Evolutionary conservation across 2,329 filamentous ascomycete genomes (phyloP).

Genomic region (Sclerotiophoma versabilis): DNA sequence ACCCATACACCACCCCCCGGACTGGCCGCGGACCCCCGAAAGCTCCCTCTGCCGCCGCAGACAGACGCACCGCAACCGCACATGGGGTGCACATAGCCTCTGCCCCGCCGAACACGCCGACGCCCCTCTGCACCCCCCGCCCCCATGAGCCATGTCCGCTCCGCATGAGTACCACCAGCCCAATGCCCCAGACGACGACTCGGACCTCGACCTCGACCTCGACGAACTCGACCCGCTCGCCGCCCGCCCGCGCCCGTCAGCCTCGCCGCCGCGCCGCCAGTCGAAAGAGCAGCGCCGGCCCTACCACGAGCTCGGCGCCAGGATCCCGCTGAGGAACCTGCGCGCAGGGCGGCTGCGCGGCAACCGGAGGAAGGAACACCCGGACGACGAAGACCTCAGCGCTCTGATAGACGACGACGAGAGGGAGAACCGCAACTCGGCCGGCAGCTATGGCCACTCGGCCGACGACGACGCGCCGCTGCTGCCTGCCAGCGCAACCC

Average conservation of each 20-base stretch:
- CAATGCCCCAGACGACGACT: conserved; percentile 69
- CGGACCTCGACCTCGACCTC: conserved; percentile 78
- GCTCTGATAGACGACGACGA: conserved; percentile 71
- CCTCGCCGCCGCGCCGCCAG: conserved; percentile 34
- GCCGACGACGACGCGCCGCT: conserved; percentile 79
- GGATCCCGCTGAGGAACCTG: conserved; percentile 73
- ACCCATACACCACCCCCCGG: conserved; percentile 8
- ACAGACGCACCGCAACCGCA: conserved; percentile 2
- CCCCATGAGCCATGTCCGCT: conserved; percentile 55
- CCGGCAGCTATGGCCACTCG: conserved; percentile 62
- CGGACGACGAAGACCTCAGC: conserved; percentile 70
- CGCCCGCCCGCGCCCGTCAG: conserved; percentile 31
- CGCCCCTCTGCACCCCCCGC: neutral
- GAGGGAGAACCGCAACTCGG: conserved; percentile 62
- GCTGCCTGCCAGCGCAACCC: conserved; percentile 56
- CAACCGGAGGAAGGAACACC: conserved; percentile 52
- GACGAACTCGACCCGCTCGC: conserved; percentile 75
- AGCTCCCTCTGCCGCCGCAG: conserved; percentile 13
- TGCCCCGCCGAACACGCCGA: neutral
- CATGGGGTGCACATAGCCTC: conserved; percentile 1
- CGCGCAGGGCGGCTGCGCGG: conserved; percentile 57
- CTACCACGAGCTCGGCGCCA: conserved; percentile 55
- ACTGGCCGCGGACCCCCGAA: conserved; percentile 36
- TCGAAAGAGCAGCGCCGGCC: conserved; percentile 43
- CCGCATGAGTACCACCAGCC: conserved; percentile 57